Evolutionary conservation across 805 yeast genomes (phyloP).

Genomic region (Starmerella geochares): DNA sequence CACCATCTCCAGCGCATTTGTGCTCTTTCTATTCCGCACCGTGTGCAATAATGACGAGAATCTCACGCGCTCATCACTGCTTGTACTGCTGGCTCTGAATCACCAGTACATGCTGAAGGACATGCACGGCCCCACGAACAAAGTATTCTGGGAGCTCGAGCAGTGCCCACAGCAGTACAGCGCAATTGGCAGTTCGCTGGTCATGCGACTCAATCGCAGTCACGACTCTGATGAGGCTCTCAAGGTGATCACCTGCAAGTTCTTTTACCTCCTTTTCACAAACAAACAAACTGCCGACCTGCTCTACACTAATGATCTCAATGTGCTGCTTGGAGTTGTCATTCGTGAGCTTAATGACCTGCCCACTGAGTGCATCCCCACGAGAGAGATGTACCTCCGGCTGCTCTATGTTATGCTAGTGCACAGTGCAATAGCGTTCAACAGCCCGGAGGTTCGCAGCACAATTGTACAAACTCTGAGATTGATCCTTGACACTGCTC

Average conservation of each 20-base stretch:
- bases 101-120: constrained; percentile 69
- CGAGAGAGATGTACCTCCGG: constrained; percentile 61
- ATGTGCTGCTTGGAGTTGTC: constrained; percentile 72
- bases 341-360: constrained; percentile 68
- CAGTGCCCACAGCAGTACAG: constrained; percentile 38
- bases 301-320: constrained; percentile 73
- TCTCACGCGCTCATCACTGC: constrained; percentile 48
- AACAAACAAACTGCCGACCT: constrained; percentile 52
- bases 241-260: constrained; percentile 68
- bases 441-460: constrained; percentile 42
- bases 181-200: constrained; percentile 56
- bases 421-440: constrained; percentile 50
- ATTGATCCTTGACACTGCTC: constrained; percentile 12
- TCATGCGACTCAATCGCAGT: constrained; percentile 62
- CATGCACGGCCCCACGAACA: constrained; percentile 30
- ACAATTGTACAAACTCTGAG: constrained; percentile 44
- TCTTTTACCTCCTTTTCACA: constrained; percentile 64
- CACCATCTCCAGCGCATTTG: constrained; percentile 37
- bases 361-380: constrained; percentile 41
- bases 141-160: constrained; percentile 48
- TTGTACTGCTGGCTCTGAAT: constrained; percentile 61
- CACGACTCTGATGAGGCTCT: constrained; percentile 50
- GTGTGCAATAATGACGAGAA: constrained; percentile 33
- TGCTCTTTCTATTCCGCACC: constrained; percentile 40
- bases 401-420: constrained; percentile 62